Conservation (phyloP, 208 protist species). For the Trypanosoma cruzi region DNA sequence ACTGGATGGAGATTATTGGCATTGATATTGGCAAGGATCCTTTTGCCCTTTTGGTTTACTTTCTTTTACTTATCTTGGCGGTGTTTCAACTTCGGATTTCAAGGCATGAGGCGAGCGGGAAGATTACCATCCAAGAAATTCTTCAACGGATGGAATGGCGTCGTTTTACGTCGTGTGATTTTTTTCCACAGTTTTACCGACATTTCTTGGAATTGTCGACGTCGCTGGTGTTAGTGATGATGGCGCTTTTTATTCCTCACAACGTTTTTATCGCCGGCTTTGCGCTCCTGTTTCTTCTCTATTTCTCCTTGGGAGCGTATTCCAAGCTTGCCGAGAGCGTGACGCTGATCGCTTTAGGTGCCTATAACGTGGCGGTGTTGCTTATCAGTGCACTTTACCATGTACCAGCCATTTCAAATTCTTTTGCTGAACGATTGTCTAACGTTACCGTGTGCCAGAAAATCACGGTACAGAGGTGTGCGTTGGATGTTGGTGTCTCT, state of each 20-base stretch:
- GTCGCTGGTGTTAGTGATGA: conserved; percentile 11
- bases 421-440: conserved; percentile 1
- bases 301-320: conserved; percentile 15
- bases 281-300: conserved; percentile 28
- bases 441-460: conserved; percentile 10
- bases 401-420: conserved; percentile 7
- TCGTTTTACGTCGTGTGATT: not conserved
- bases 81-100: conserved; percentile 12
- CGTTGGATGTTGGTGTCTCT: conserved; percentile 14
- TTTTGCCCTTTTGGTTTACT: conserved; percentile 13
- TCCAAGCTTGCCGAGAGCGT: conserved; percentile 11
- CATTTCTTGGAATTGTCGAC: conserved; percentile 4
- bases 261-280: conserved; percentile 26
- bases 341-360: conserved; percentile 5
- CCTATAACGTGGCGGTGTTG: conserved; percentile 27
- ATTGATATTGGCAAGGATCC: conserved; percentile 11
- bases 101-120: not conserved
- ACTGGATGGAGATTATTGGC: conserved; percentile 8
- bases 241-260: conserved; percentile 15
- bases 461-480: conserved; percentile 7
- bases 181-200: conserved; percentile 16
- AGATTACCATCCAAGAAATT: conserved; percentile 14
- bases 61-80: conserved; percentile 11
- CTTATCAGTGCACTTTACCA: conserved; percentile 19
- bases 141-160: conserved; percentile 20